A percentile compares a stretch with the other conserved stretches of the same genome.
phyloP scores from a whole-genome alignment of 78 protist genomes.

The Isochrysis galbana region DNA sequence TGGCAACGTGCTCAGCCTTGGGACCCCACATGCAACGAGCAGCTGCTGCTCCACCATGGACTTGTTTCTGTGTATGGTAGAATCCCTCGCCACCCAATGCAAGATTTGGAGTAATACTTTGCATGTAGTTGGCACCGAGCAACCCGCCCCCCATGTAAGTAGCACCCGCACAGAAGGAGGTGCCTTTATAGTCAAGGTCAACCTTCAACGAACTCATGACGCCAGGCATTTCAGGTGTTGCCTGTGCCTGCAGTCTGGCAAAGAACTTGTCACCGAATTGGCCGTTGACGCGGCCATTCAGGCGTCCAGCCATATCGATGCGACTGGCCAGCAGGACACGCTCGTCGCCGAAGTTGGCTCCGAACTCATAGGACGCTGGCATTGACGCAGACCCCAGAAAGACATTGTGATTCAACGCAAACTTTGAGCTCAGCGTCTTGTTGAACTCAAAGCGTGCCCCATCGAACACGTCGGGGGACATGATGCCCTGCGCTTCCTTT shows the following conservation, averaged over 20 bases:
- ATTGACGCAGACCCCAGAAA: not conserved
- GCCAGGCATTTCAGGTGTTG: not conserved
- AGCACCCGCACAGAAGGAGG: not conserved
- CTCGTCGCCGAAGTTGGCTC: conserved; percentile 19
- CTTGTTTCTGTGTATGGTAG: conserved; percentile 14
- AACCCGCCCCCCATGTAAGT: conserved; percentile 1
- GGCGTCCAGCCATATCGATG: not conserved
- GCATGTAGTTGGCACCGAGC: conserved; percentile 20
- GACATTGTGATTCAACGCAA: not conserved
- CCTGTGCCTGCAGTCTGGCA: not conserved
- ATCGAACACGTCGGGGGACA: conserved; percentile 9
- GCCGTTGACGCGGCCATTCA: not conserved
- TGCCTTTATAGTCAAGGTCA: not conserved
- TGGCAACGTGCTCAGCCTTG: not conserved
- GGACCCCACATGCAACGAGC: not conserved
- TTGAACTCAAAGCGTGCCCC: conserved; percentile 34
- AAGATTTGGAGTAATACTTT: not conserved
- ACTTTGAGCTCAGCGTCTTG: not conserved
- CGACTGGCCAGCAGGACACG: not conserved
- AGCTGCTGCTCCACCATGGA: not conserved
- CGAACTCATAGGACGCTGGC: not conserved
- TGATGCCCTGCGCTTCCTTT: not conserved
- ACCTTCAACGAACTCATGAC: not conserved
- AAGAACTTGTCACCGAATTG: not conserved
- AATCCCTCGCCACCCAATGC: not conserved